Base-by-base conservation (phyloP, 116 monocot species). In the Iris pallida region DNA sequence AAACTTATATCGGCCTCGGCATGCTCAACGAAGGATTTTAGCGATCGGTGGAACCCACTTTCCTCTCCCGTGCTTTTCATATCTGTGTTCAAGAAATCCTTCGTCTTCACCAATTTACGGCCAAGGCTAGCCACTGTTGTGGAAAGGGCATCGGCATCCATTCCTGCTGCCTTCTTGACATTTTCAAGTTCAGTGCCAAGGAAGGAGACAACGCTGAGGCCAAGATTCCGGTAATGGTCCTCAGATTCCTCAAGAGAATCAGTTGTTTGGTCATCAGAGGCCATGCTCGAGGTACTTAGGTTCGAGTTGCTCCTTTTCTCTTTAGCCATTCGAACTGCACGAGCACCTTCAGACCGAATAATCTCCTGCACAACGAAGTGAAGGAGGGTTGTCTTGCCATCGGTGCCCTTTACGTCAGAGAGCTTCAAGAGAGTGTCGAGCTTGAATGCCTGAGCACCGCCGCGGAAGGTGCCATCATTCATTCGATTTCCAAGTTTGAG, bases 91-190 rank as follows among this genome's bases (percentile, higher is more conserved):
- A 90, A 48, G 66, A 97, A 87, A 20, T 77, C 80, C 59, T 76
- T 83, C 6, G 80, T 77, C 64, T 76, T 84, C 15, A 75, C 41
- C 43, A 96, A 58, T 59, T 79, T 84, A 16, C 70, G 75, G 15
- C 82, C 81, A 40, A 87, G 81, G 61, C 41, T 77, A 6, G 65
- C 69, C 19, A 83, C 85, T 30, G 55, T 63, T 55, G 49, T 76
- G 8, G 83, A 74, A 16, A 97, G 49, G 18, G 71, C 57, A 60
- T 89, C 92, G 16, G 80, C 68, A 73, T 97, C 92, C 43, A 92
- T 49, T 16, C 70, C 61, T 4, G 97, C 86, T 19, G 92, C 89
- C 55, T 80, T 89, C 64, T 83, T 89, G 20, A 95, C 91, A 68
- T 95, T 84, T 63, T 82, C 79, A 10, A 95, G 91, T 44, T 89